Percentiles rank a stretch among this genome's conserved stretches.
These are phyloP conservation scores for Barnettozyma salicaria DNA, from an alignment of 805 yeast species.

Conservation along the genomic window DNA sequence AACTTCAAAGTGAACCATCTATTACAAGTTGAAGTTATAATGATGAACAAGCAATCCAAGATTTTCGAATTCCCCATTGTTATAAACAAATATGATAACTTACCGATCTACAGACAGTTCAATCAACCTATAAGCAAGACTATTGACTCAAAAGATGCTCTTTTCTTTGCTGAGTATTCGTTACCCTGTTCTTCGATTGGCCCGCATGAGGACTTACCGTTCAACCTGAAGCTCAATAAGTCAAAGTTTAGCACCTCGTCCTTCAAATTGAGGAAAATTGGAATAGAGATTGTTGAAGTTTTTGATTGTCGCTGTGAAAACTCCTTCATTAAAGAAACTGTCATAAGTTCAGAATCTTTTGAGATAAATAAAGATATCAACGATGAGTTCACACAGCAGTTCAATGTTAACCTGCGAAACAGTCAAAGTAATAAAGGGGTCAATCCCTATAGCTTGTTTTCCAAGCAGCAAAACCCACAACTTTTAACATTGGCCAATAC, in stretches of 20 bases:
- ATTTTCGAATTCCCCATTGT: constrained; percentile 41
- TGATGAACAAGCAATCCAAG: constrained; percentile 10
- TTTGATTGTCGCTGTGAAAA: constrained; percentile 35
- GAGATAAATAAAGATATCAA: constrained; percentile 12
- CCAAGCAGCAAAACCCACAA: constrained; percentile 29
- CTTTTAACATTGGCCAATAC: constrained; percentile 20
- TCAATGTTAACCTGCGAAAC: constrained; percentile 24
- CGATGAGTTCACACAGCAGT: constrained; percentile 20
- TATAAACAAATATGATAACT: constrained; percentile 49
- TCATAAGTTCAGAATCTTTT: constrained; percentile 27
- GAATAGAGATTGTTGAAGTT: constrained; percentile 46
- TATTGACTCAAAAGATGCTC: constrained; percentile 42
- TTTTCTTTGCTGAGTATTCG: constrained; percentile 39
- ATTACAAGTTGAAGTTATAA: constrained; percentile 32
- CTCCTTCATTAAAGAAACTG: constrained; percentile 41
- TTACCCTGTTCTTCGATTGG: constrained; percentile 53
- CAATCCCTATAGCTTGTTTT: constrained; percentile 25
- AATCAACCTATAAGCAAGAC: constrained; percentile 45
- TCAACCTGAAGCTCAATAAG: constrained; percentile 37
- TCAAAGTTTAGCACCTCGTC: constrained; percentile 8
- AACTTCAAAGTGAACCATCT: constrained; percentile 41
- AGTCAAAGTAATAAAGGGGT: constrained; percentile 5
- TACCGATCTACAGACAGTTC: constrained; percentile 51
- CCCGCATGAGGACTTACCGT: constrained; percentile 42
- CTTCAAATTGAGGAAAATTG: constrained; percentile 38